Conservation (phyloP, 306 rosid genomes). For the Argentina anserina region DNA sequence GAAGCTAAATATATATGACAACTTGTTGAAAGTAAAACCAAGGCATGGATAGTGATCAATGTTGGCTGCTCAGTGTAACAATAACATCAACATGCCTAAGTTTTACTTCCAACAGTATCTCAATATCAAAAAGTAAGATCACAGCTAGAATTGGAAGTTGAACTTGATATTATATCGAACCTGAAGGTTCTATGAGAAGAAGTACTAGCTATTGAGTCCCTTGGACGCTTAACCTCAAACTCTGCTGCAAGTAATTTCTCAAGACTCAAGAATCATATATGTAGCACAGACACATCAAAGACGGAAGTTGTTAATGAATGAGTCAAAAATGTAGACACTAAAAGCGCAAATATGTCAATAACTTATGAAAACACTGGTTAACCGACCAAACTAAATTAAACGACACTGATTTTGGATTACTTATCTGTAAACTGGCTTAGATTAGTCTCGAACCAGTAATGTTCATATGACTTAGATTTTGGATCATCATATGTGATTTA, state of each 20-base stretch:
- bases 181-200: conserved; percentile 58
- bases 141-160: not conserved
- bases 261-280: not conserved
- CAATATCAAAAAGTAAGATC: not conserved
- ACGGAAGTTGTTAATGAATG: not conserved
- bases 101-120: not conserved
- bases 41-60: not conserved
- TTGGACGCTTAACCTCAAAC: not conserved
- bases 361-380: not conserved
- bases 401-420: not conserved
- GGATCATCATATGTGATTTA: not conserved
- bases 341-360: conserved; percentile 8
- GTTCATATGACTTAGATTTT: too few relatives aligned
- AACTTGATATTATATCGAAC: not conserved
- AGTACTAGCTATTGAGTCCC: conserved; percentile 32
- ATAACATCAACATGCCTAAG: not conserved
- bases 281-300: not conserved
- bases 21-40: not conserved
- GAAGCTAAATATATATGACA: not conserved
- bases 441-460: too few relatives aligned
- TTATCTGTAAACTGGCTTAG: too few relatives aligned
- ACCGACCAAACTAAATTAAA: not conserved
- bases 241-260: not conserved
- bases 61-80: not conserved
- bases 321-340: not conserved